A percentile compares a stretch with the other conserved stretches of the same genome.
Evolutionary conservation across 768 basidiomycete genomes (phyloP).

Genomic region (Solioccasus polychromus): DNA sequence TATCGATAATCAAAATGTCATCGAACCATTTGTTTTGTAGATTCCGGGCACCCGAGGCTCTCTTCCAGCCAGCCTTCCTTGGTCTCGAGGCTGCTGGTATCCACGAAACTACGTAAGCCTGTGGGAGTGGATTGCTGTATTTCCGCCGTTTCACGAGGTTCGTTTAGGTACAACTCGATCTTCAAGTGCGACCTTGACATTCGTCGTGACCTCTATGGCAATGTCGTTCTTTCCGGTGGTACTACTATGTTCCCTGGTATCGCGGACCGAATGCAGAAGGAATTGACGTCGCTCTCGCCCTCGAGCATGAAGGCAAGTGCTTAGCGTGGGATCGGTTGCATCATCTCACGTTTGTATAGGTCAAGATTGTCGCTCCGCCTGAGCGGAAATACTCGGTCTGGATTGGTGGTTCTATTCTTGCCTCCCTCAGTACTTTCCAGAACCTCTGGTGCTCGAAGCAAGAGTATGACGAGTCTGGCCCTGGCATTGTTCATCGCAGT

Average conservation of each 20-base stretch:
- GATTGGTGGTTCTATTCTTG: constrained; percentile 86
- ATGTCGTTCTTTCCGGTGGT: constrained; percentile 63
- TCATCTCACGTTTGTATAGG: constrained; percentile 34
- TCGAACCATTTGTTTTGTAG: constrained; percentile 19
- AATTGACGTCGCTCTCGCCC: constrained; percentile 75
- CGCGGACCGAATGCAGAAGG: constrained; percentile 94
- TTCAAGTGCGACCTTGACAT: constrained; percentile 69
- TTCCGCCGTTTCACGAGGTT: constrained; percentile 1
- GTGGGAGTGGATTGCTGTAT: not conserved
- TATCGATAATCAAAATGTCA: not conserved
- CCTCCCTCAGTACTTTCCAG: constrained; percentile 93
- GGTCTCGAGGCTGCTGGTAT: constrained; percentile 84
- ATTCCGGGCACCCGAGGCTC: constrained; percentile 56
- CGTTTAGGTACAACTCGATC: constrained; percentile 53
- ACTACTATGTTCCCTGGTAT: constrained; percentile 98
- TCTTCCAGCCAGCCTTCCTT: constrained; percentile 59
- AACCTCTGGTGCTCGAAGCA: constrained; percentile 93
- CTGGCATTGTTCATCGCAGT: constrained; percentile 80
- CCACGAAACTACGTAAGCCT: constrained; percentile 57
- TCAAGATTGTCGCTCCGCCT: constrained; percentile 91
- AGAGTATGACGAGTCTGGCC: constrained; percentile 86
- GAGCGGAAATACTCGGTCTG: constrained; percentile 96
- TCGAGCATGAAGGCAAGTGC: constrained; percentile 77
- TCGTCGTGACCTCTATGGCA: constrained; percentile 35
- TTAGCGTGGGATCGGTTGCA: too few relatives aligned